A percentile compares a stretch with the other conserved stretches of the same genome.
These are phyloP conservation scores for Carex littledalei DNA, from an alignment of 176 grass and related monocot genomes.

Conservation along the genomic window DNA sequence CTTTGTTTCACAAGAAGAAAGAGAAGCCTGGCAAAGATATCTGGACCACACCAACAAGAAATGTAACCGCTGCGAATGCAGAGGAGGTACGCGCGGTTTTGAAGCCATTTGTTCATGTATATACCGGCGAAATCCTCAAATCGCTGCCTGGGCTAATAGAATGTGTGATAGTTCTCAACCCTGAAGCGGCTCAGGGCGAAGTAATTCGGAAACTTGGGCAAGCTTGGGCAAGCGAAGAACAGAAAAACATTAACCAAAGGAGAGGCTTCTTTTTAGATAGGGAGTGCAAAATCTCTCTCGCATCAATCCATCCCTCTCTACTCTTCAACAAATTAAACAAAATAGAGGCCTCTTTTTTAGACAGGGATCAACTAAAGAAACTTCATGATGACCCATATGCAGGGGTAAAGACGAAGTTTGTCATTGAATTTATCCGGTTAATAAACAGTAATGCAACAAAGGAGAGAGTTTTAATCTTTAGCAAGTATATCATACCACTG, in stretches of 20 bases:
- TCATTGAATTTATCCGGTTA: conserved; percentile 54
- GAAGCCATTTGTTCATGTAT: conserved; percentile 57
- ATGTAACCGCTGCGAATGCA: conserved; percentile 38
- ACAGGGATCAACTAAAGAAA: conserved; percentile 34
- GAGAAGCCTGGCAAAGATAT: conserved; percentile 37
- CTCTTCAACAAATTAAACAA: conserved; percentile 34
- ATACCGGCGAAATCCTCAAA: conserved; percentile 61
- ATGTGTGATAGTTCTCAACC: conserved; percentile 61
- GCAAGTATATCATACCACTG: conserved; percentile 60
- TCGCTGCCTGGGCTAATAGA: conserved; percentile 67
- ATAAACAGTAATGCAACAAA: conserved; percentile 23
- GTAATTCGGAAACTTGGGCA: conserved; percentile 27
- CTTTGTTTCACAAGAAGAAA: neutral
- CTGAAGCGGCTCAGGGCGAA: conserved; percentile 43
- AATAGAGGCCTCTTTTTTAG: conserved; percentile 27
- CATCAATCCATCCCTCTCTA: conserved; percentile 48
- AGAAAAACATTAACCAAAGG: neutral
- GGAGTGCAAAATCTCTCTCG: conserved; percentile 60
- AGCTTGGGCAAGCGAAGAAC: conserved; percentile 36
- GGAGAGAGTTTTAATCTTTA: conserved; percentile 76
- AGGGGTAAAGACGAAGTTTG: conserved; percentile 77
- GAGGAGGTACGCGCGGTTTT: conserved; percentile 40
- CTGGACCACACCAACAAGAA: conserved; percentile 46
- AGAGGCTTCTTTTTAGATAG: neutral
- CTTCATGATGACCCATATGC: conserved; percentile 32